Conservation (phyloP, 768 basidiomycete species). For the Scleroderma bovista region DNA sequence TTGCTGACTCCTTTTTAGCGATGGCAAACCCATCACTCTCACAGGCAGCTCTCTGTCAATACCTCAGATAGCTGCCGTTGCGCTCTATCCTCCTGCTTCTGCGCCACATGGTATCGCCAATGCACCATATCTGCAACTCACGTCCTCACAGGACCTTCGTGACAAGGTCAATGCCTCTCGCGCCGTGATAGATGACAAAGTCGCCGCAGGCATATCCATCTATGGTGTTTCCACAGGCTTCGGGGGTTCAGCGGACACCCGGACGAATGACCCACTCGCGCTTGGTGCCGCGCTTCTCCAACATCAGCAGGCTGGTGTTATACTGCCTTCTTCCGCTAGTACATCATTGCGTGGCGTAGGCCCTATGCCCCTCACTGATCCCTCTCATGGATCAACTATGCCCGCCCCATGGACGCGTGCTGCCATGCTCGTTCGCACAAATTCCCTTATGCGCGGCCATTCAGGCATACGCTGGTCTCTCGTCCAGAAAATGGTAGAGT, state of each 20-base stretch:
- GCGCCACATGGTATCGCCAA: constrained; percentile 26
- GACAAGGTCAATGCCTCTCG: constrained; percentile 59
- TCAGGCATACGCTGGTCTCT: constrained; percentile 81
- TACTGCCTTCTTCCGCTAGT: constrained; percentile 47
- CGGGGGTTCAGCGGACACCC: constrained; percentile 84
- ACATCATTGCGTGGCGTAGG: constrained; percentile 6
- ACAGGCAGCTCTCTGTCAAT: constrained; percentile 71
- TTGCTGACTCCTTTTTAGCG: constrained; percentile 32
- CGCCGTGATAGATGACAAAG: constrained; percentile 58
- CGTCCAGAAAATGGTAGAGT: constrained; percentile 69
- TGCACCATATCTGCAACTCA: constrained; percentile 18
- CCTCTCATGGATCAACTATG: constrained; percentile 64
- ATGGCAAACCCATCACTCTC: constrained; percentile 56
- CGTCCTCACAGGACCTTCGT: constrained; percentile 27
- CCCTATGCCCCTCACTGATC: constrained; percentile 64
- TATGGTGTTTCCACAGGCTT: constrained; percentile 86
- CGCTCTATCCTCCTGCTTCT: constrained; percentile 52
- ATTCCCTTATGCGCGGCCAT: constrained; percentile 84
- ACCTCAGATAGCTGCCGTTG: constrained; percentile 70
- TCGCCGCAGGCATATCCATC: constrained; percentile 61
- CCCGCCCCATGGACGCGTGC: constrained; percentile 86
- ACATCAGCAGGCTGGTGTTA: constrained; percentile 71
- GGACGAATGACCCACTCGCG: constrained; percentile 66
- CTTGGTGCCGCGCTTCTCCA: constrained; percentile 83
- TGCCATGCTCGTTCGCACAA: constrained; percentile 82